A percentile compares a stretch with the other conserved stretches of the same genome.
Conservation (phyloP, 805 yeast species). For the Nakazawaea sp. region DNA sequence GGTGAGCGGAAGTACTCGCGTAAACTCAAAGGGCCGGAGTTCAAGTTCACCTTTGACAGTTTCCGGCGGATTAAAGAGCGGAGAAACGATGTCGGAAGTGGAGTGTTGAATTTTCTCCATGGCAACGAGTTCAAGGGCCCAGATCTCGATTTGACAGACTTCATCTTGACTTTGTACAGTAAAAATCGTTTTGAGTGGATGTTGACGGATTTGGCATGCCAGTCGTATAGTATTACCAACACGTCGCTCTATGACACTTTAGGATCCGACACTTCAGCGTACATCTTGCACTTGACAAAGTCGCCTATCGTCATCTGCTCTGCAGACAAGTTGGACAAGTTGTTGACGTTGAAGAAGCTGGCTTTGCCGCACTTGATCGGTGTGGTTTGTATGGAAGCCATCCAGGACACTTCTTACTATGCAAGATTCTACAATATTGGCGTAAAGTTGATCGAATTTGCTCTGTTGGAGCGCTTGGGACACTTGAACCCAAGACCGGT, state of each 20-base stretch:
- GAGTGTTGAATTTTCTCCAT: constrained; percentile 16
- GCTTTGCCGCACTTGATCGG: constrained; percentile 32
- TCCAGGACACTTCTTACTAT: constrained; percentile 17
- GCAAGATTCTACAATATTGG: constrained; percentile 21
- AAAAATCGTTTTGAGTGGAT: constrained; percentile 64
- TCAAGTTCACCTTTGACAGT: constrained; percentile 2
- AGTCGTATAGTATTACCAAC: constrained; percentile 44
- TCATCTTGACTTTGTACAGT: constrained; percentile 50
- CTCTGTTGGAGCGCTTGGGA: constrained; percentile 32
- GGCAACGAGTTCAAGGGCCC: constrained; percentile 13
- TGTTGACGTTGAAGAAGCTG: constrained; percentile 36
- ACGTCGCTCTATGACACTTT: constrained; percentile 54
- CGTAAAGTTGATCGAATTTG: constrained; percentile 3
- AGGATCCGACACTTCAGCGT: constrained; percentile 54
- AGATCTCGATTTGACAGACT: constrained; percentile 15
- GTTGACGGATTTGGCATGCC: constrained; percentile 61
- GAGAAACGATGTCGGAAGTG: constrained; percentile 16
- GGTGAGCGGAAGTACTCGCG: constrained; percentile 32
- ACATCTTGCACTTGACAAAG: constrained; percentile 55
- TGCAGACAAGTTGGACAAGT: constrained; percentile 38
- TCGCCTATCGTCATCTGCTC: constrained; percentile 53
- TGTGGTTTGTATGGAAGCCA: constrained; percentile 49
- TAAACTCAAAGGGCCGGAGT: constrained; percentile 11
- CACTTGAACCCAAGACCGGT: constrained; percentile 41
- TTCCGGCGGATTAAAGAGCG: constrained; percentile 2